phyloP scores from a whole-genome alignment of 2,329 filamentous ascomycete genomes.

The Arthrobotrys sinensis region DNA sequence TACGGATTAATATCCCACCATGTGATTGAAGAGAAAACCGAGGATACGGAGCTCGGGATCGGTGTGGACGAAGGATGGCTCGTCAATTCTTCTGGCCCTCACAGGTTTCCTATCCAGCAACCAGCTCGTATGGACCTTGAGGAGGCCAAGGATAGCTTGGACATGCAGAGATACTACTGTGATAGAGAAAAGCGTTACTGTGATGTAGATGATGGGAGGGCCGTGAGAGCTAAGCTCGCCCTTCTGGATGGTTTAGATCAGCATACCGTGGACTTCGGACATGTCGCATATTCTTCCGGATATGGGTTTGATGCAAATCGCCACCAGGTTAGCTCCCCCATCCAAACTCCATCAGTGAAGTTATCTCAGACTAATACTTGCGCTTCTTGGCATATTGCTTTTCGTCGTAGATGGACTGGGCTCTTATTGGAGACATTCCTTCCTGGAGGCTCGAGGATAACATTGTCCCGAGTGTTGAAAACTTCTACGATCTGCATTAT shows the following conservation, averaged over 20 bases:
- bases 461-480: slow-evolving; percentile 56
- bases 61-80: slow-evolving; percentile 60
- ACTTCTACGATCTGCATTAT: slow-evolving; percentile 61
- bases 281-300: slow-evolving; percentile 59
- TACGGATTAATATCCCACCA: slow-evolving; percentile 60
- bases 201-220: slow-evolving; percentile 58
- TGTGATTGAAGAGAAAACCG: slow-evolving; percentile 59
- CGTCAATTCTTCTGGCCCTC: slow-evolving; percentile 46
- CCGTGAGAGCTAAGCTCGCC: slow-evolving; percentile 55
- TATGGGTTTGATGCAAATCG: slow-evolving; percentile 59
- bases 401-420: slow-evolving; percentile 54
- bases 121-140: slow-evolving; percentile 58
- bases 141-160: slow-evolving; percentile 57
- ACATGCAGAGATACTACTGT: slow-evolving; percentile 60
- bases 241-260: slow-evolving; percentile 51
- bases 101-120: slow-evolving; percentile 51
- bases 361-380: slow-evolving; percentile 9
- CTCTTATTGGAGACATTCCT: slow-evolving; percentile 59
- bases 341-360: background rate
- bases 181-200: slow-evolving; percentile 60
- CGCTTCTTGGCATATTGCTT: background rate
- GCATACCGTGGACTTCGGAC: slow-evolving; percentile 55
- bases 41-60: slow-evolving; percentile 55
- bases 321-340: slow-evolving; percentile 47
- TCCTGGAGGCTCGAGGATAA: slow-evolving; percentile 60